Base-by-base conservation (phyloP, 2,329 filamentous ascomycete genomes). In the Orbilia javanica region DNA sequence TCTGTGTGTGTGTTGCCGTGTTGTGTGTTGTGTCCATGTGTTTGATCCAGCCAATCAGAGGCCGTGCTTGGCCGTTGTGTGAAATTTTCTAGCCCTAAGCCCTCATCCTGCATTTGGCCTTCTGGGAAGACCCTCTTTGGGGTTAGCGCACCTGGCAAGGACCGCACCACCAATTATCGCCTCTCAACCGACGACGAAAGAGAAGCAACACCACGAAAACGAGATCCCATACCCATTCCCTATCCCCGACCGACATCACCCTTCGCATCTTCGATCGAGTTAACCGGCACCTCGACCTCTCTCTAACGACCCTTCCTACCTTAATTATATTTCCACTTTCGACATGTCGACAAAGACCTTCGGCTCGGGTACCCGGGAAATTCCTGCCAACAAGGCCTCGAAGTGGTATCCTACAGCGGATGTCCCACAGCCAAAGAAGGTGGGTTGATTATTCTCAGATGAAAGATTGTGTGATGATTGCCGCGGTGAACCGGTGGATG, bases 341-440 rank as follows among this genome's bases (percentile, higher is more conserved):
- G 74, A 78, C 50, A 93, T 93, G 91, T 92, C 91, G 88, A 87
- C 87, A 84, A 88, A 89, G 88, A 95, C 92, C 90, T 97, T 97
- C 90, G 94, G 94, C 89, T 96, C 96, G 90, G 93, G 93, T 88
- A 92, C 93, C 88, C 91, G 95, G 89, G 90, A 92, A 87, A 91
- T 97, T 87, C 94, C 87, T 87, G 89, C 87, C 85, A 90, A 97
- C 87, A 97, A 96, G 93, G 95, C 95, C 84, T 91, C 93, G 90
- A 98, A 97, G 89, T 99, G 95, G 93, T 99, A 99, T 89, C 93
- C 94, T 86, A 93, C 93, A 85, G 92, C 96, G 87, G 95, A 97
- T 87, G 92, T 95, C 85, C 86, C 89, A 86, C 88, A 92, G 87
- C 90, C 90, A 84, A 97, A 94, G 91, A 95, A 96, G 93, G 96